Evolutionary conservation across 495 filamentous ascomycete species (phyloP).

Genomic region (Xylaria longipes): DNA sequence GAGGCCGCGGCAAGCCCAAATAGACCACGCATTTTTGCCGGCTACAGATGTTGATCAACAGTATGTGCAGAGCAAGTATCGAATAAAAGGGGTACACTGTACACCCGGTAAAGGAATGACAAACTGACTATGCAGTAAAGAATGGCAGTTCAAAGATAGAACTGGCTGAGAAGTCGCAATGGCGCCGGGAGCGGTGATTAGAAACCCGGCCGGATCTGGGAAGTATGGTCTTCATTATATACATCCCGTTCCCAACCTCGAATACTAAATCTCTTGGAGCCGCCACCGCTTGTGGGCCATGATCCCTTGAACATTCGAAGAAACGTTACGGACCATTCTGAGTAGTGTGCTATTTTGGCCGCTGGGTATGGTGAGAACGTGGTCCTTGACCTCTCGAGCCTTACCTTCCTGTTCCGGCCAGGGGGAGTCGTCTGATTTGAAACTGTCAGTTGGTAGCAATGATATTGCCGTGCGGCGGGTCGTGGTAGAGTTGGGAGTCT

Average conservation of each 20-base stretch:
- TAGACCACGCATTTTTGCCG: constrained; percentile 25
- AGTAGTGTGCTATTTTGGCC: not conserved
- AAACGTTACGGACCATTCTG: constrained; percentile 18
- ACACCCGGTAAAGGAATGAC: constrained; percentile 24
- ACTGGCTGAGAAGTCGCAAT: not conserved
- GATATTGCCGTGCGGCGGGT: constrained; percentile 5
- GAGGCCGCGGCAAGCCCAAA: constrained; percentile 40
- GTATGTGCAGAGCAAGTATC: constrained; percentile 1
- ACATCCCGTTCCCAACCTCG: not conserved
- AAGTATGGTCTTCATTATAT: constrained; percentile 15
- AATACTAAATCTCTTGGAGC: not conserved
- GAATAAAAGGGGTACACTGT: constrained; percentile 20
- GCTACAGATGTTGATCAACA: constrained; percentile 13
- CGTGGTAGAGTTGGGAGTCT: constrained; percentile 3
- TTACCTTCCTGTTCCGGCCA: constrained; percentile 24
- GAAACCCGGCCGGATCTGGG: not conserved
- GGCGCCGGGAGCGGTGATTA: constrained; percentile 10
- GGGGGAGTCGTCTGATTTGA: constrained; percentile 22
- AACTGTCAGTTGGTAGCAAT: constrained; percentile 16
- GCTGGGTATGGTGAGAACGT: constrained; percentile 12
- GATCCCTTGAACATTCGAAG: constrained; percentile 7
- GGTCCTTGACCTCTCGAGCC: not conserved
- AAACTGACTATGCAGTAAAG: constrained; percentile 23
- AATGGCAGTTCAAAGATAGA: constrained; percentile 26
- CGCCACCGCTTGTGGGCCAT: constrained; percentile 4